phyloP scores from a whole-genome alignment of 208 protist species.

The Crithidia bombi region DNA sequence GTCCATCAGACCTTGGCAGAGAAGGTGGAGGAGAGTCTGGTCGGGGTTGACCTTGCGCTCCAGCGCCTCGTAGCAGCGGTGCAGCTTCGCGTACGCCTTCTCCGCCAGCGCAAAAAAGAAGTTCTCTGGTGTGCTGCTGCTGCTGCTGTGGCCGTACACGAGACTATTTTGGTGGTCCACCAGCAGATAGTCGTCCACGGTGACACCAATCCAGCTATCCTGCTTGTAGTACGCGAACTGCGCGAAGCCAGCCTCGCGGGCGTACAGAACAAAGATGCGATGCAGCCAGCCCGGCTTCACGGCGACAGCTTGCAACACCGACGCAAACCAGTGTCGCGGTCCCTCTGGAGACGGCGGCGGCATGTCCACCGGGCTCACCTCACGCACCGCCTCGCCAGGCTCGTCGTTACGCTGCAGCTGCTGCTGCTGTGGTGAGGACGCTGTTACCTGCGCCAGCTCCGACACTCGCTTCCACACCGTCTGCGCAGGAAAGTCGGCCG shows the following conservation, averaged over 20 bases:
- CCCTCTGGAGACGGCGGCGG: slow-evolving; percentile 63
- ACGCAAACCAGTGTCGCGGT: slow-evolving; percentile 79
- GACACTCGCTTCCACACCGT: slow-evolving; percentile 68
- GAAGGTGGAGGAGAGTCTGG: slow-evolving; percentile 46
- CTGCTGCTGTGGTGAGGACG: background rate
- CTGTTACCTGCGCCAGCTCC: slow-evolving; percentile 22
- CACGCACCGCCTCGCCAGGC: slow-evolving; percentile 17
- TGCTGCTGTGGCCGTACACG: slow-evolving; percentile 45
- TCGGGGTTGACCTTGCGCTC: slow-evolving; percentile 69
- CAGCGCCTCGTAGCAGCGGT: slow-evolving; percentile 90
- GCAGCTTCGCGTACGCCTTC: slow-evolving; percentile 93
- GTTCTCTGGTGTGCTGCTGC: slow-evolving; percentile 31
- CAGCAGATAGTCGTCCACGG: slow-evolving; percentile 88
- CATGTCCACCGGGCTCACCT: slow-evolving; percentile 32
- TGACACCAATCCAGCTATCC: slow-evolving; percentile 73
- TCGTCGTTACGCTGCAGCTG: background rate
- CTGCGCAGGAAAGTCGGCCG: slow-evolving; percentile 51
- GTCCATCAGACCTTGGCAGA: slow-evolving; percentile 78
- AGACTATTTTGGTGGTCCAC: slow-evolving; percentile 64
- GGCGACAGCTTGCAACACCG: slow-evolving; percentile 61
- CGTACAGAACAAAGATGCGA: slow-evolving; percentile 63
- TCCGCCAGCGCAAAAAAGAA: slow-evolving; percentile 86
- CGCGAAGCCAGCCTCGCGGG: slow-evolving; percentile 73
- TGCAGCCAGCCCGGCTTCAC: slow-evolving; percentile 74
- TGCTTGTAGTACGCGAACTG: slow-evolving; percentile 90